Percentiles rank a stretch among this genome's conserved stretches.
These are phyloP conservation scores for Lentinula raphanica DNA, from an alignment of 768 basidiomycete species.

Conservation along the genomic window DNA sequence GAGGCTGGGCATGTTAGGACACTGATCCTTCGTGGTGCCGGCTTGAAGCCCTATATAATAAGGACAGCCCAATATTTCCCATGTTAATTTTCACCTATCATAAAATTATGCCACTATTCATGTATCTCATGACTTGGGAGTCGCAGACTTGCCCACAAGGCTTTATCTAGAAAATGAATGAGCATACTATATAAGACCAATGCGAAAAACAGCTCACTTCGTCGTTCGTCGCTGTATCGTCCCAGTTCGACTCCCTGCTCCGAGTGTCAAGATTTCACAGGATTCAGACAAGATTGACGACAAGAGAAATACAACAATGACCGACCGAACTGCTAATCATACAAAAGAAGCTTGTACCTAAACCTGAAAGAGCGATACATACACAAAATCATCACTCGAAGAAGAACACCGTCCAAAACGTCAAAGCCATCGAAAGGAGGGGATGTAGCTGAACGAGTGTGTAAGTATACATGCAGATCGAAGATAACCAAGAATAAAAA, in stretches of 20 bases:
- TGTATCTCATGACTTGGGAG: too few relatives aligned
- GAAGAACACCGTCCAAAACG: neutral
- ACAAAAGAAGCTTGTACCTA: neutral
- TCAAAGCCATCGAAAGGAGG: too few relatives aligned
- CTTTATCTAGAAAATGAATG: too few relatives aligned
- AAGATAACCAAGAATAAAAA: neutral
- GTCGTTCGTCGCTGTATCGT: too few relatives aligned
- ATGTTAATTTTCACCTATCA: too few relatives aligned
- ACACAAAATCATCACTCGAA: neutral
- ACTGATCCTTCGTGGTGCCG: neutral
- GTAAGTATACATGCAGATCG: neutral
- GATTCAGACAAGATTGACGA: neutral
- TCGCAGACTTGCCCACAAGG: too few relatives aligned
- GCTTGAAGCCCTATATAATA: neutral
- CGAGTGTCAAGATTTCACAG: too few relatives aligned
- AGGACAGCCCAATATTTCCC: too few relatives aligned
- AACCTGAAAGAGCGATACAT: neutral
- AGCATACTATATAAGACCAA: too few relatives aligned
- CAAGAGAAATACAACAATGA: neutral
- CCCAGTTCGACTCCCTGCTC: too few relatives aligned
- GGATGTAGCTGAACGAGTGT: neutral
- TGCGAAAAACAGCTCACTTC: too few relatives aligned
- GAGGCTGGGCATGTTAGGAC: conserved; percentile 19
- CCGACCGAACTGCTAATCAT: neutral
- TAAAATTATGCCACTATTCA: too few relatives aligned